Base-by-base conservation (phyloP, 208 protist species). In the Spongospora subterranea region DNA sequence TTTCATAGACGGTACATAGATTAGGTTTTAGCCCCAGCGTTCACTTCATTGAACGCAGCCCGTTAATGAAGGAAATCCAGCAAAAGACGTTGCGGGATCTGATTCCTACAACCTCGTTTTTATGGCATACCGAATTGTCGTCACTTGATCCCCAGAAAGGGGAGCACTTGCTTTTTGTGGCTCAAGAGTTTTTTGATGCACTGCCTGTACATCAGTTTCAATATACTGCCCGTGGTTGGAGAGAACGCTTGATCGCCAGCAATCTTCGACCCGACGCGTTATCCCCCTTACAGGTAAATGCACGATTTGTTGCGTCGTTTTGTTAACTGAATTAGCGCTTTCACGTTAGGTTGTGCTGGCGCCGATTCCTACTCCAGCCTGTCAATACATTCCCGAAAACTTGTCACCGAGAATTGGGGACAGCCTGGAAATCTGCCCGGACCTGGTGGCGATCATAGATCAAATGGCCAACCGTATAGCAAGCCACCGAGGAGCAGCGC, bases 171-270 rank as follows among this genome's bases (percentile, higher is more conserved):
- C 20, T 92, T 29, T 32, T 91, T 13, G n/a, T 94, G 24, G 91
- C 76, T n/a, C 93, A 94, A 71, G 93, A 94, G 91, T 94, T 94
- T 45, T 50, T 94, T 39, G 93, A 94, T 89, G 82, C 82, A 6
- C 76, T 94, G 38, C 93, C 93, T 1, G 46, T 94, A 1, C 91
- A 92, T 65, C 91, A 94, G 90, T 92, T 94, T 45, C 41, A 71
- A 45, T n/a, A 60, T 45, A 93, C 92, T 0, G 53, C 45, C 0
- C 35, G 46, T 38, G 92, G 90, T 32, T 93, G 89, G 92, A 54
- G 88, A 77, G 91, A 92, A 46, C 1, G 46, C 41, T 1, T 92
- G 17, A 38, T 92, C 6, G 91, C 50, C 50, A 24, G 13, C 88
- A 38, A 29, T 89, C 43, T 40, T 45, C 39, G 90, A 46, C 45